Conservation (phyloP, 2,329 filamentous ascomycete species). For the Dactylella cylindrospora region DNA sequence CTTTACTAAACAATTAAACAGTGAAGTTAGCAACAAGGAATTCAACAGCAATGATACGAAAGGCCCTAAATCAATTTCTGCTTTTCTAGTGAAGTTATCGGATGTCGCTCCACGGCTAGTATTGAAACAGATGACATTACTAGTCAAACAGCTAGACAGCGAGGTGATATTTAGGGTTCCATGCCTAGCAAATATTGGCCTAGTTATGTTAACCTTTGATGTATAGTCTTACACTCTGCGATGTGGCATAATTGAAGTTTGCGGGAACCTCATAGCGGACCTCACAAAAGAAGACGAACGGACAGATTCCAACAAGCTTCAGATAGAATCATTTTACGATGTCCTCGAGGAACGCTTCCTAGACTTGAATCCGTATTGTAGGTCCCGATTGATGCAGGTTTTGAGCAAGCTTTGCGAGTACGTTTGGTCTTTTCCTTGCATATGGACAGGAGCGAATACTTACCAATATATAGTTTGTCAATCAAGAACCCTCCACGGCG, state of each 20-base stretch:
- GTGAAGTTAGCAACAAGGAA: slow-evolving; percentile 94
- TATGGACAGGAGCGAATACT: neutral
- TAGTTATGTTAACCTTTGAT: slow-evolving; percentile 11
- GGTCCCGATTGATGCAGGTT: slow-evolving; percentile 87
- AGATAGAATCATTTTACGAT: slow-evolving; percentile 95
- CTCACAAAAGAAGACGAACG: slow-evolving; percentile 81
- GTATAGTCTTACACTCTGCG: slow-evolving; percentile 81
- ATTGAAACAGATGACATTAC: slow-evolving; percentile 94
- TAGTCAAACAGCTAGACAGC: slow-evolving; percentile 93
- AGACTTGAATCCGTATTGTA: slow-evolving; percentile 94
- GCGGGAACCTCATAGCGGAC: slow-evolving; percentile 89
- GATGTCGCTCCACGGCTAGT: slow-evolving; percentile 88
- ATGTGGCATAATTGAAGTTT: slow-evolving; percentile 93
- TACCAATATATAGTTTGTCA: slow-evolving; percentile 60
- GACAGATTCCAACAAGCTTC: slow-evolving; percentile 87
- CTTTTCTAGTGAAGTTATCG: slow-evolving; percentile 89
- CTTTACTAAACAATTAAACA: slow-evolving; percentile 50
- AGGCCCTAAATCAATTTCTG: slow-evolving; percentile 92
- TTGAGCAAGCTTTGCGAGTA: slow-evolving; percentile 74
- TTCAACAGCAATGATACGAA: slow-evolving; percentile 96
- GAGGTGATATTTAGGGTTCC: slow-evolving; percentile 63
- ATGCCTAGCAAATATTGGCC: neutral
- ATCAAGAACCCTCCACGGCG: slow-evolving; percentile 92
- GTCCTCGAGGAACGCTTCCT: slow-evolving; percentile 94
- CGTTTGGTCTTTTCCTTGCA: neutral